Base-by-base conservation (phyloP, 1,284 basidiomycete species). In the Peniophora sp. region DNA sequence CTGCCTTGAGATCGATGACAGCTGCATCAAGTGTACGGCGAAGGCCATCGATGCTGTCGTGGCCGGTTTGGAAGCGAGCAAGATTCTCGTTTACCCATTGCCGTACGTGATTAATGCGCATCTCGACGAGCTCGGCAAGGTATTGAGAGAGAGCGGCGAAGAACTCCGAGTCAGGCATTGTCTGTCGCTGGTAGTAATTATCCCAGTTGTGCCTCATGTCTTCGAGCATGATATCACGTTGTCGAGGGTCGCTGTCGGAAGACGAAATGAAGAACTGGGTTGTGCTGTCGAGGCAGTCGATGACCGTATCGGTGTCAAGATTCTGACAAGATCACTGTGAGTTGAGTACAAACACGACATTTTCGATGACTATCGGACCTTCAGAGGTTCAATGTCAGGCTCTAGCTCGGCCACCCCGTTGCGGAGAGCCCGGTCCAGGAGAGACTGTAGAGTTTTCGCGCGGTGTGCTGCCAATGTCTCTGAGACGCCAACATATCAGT, bases 381-480 rank as follows among this genome's bases (percentile, higher is more conserved):
- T 80, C 19, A 83, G 56, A 2, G 69, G 71, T 55, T 81, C 77
- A 3, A 51, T 53, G 22, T 75, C 70, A 1, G 72, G 73, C 6
- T 72, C 64, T 3, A 70, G 53, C 45, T 82, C 80, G 3, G 67
- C 58, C 41, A 66, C 65, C 1, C 81, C 79, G 41, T 67, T 73
- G 0, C 62, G 62, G 1, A 83, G 59, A 0, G 78, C 80, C 16
- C 65, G 67, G 0, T 66, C 64, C 2, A 83, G 68, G 1, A 74
- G 58, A 0, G 57, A 55, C 1, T 66, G 61, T 14, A 83, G 59
- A 9, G 70, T 57, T 43, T 75, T 71, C 2, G 72, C 76, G 20
- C 79, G 70, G 58, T 82, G 79, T 16, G 73, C 68, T 0, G 73
- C 75, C 58, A 83, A 68, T 8, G 73, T 81, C 65, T 83, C 80